Evolutionary conservation across 352 stramenopile genomes (phyloP).

Genomic region (Albugo candida): DNA sequence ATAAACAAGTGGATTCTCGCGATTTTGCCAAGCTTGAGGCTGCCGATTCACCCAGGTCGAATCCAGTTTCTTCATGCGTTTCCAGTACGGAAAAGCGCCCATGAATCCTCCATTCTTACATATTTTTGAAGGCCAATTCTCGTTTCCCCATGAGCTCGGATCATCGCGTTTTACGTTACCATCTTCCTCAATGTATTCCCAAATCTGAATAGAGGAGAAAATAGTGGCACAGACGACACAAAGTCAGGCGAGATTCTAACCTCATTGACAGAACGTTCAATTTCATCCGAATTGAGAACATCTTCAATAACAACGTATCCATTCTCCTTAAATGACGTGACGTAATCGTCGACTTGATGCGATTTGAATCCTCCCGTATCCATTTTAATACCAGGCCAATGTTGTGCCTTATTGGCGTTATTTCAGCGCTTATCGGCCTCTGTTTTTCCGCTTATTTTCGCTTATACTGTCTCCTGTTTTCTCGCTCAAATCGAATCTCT

Average conservation of each 20-base stretch:
- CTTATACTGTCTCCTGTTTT: too few species aligned
- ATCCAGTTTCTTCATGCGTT: slow-evolving; percentile 33
- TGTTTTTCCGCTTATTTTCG: too few species aligned
- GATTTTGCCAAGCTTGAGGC: slow-evolving; percentile 24
- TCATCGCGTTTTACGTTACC: slow-evolving; percentile 19
- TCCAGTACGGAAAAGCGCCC: slow-evolving; percentile 26
- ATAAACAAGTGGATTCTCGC: slow-evolving; percentile 19
- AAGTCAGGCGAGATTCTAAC: neutral
- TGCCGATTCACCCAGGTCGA: slow-evolving; percentile 19
- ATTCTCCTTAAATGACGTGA: slow-evolving; percentile 18
- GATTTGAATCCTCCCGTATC: too few species aligned
- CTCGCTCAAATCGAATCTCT: too few species aligned
- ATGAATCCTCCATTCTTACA: slow-evolving; percentile 30
- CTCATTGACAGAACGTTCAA: slow-evolving; percentile 17
- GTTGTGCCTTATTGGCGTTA: too few species aligned
- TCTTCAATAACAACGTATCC: slow-evolving; percentile 25
- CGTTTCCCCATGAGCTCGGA: slow-evolving; percentile 21
- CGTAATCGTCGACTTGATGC: slow-evolving; percentile 16
- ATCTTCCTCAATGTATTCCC: slow-evolving; percentile 23
- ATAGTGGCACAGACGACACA: neutral
- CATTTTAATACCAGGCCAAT: too few species aligned
- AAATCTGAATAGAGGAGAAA: slow-evolving; percentile 6
- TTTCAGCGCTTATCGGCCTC: too few species aligned
- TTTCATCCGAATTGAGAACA: slow-evolving; percentile 15
- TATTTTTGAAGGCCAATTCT: slow-evolving; percentile 22